Base-by-base conservation (phyloP, 768 basidiomycete species). In the Boletellus ananiceps region DNA sequence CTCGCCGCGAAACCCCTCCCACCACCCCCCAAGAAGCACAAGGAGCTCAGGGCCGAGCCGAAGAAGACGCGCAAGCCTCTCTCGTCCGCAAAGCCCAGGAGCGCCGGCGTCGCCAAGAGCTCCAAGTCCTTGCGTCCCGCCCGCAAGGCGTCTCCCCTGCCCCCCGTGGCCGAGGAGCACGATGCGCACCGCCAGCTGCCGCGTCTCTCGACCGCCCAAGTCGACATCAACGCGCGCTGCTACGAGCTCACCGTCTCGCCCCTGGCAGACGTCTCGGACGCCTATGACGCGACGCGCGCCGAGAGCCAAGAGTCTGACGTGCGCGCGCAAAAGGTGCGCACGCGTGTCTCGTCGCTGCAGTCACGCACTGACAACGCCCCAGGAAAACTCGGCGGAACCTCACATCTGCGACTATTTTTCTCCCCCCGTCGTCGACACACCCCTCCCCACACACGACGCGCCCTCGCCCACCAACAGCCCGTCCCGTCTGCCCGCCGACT, bases 181-280 rank as follows among this genome's bases (percentile, higher is more conserved):
- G 74, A 65, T 32, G 61, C 61, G 27, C 69, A 66, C 59, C 68
- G 55, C 47, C 56, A 60, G 32, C 54, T 51, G 23, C 51, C 56
- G 0, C 55, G 50, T 46, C 62, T 64, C 19, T 65, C 62, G 15
- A 52, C 75, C 33, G 62, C 73, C 14, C 83, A 88, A 60, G 74
- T 73, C 3, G 67, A 73, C 36, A 81, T 84, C 45, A 81, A 88
- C 58, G 80, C 87, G n/a, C 78, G 78, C 43, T 88, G 87, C 68
- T 87, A 88, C 60, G 87, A 88, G 58, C 63, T 89, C 55, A 90
- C 87, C 5, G 87, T 90, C 55, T 71, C 78, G 59, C 88, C 88
- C 38, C 67, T 90, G 56, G 88, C 88, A 33, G 87, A 90, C 64
- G 81, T 90, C 41, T 84, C 75, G 36, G 72, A 77, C 52, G 88